Percentiles rank a stretch among this genome's conserved stretches.
Evolutionary conservation across 1,284 basidiomycete genomes (phyloP).

Genomic region (Grifola frondosa): DNA sequence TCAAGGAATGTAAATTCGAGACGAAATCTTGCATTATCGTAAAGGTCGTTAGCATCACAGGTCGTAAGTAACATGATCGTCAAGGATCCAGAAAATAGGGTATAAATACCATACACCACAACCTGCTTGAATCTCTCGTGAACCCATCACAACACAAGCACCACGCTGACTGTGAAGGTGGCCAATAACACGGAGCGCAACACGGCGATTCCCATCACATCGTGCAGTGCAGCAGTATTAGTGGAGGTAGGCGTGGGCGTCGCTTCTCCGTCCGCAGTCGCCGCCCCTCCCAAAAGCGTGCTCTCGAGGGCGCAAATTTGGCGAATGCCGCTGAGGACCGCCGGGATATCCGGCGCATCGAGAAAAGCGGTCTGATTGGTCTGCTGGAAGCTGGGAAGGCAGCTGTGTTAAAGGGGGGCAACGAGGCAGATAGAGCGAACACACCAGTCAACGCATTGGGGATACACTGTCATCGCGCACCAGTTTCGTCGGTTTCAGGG

Average conservation of each 20-base stretch:
- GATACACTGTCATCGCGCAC: constrained; percentile 39
- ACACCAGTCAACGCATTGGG: constrained; percentile 72
- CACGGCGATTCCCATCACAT: constrained; percentile 1
- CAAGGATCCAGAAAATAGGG: too few species aligned
- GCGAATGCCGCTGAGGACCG: constrained; percentile 49
- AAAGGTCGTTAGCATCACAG: too few species aligned
- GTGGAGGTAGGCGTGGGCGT: constrained; percentile 30
- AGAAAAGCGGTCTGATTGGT: constrained; percentile 59
- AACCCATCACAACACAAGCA: too few species aligned
- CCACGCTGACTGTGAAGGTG: not conserved
- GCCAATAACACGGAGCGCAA: not conserved
- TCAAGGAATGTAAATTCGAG: too few species aligned
- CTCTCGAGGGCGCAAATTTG: constrained; percentile 52
- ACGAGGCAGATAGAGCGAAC: constrained; percentile 15
- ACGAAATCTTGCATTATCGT: too few species aligned
- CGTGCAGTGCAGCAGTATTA: not conserved
- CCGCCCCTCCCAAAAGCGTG: constrained; percentile 52
- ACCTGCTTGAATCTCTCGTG: too few species aligned
- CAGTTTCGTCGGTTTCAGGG: not conserved
- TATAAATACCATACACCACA: too few species aligned
- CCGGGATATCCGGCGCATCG: constrained; percentile 43
- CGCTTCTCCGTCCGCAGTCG: constrained; percentile 45
- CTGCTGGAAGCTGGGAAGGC: constrained; percentile 45
- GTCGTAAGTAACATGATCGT: too few species aligned
- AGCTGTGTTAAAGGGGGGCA: not conserved